phyloP scores from a whole-genome alignment of 331 rosid genomes.

The Pyrus hybrid region DNA sequence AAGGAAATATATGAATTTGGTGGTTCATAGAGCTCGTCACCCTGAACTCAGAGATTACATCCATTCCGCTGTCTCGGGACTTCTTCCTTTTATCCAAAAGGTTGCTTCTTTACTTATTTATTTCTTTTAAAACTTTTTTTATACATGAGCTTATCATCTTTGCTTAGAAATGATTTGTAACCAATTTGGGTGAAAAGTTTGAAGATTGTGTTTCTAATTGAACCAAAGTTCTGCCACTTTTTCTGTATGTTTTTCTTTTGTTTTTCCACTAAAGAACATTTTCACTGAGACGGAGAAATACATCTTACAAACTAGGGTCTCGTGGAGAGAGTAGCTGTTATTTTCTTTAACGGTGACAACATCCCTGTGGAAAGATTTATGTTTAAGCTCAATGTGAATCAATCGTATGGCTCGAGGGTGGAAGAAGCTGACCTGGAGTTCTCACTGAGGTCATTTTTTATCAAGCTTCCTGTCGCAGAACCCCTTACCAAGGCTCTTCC shows the following conservation, averaged over 20 bases:
- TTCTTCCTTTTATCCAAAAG: slow-evolving; percentile 69
- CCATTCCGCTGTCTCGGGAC: slow-evolving; percentile 53
- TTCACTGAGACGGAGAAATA: no score
- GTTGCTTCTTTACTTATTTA: slow-evolving; percentile 30
- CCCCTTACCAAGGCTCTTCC: slow-evolving; percentile 61
- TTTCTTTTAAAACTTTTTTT: background rate
- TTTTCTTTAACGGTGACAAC: slow-evolving; percentile 38
- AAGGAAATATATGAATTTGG: slow-evolving; percentile 79
- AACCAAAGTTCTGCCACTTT: background rate
- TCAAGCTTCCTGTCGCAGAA: slow-evolving; percentile 65
- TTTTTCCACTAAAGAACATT: no score
- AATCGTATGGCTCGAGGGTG: slow-evolving; percentile 41
- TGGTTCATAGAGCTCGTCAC: slow-evolving; percentile 76
- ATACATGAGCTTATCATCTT: no score
- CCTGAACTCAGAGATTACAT: slow-evolving; percentile 71
- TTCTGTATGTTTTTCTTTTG: no score
- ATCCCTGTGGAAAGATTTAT: slow-evolving; percentile 62
- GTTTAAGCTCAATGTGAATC: slow-evolving; percentile 64
- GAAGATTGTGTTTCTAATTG: background rate
- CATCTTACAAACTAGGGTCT: no score
- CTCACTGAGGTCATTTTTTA: slow-evolving; percentile 69
- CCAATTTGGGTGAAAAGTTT: background rate
- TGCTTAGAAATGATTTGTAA: background rate
- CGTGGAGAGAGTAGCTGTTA: no score
- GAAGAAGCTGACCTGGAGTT: slow-evolving; percentile 60